Conservation (phyloP, 23 red algal genomes). For the Gracilaria vermiculophylla region DNA sequence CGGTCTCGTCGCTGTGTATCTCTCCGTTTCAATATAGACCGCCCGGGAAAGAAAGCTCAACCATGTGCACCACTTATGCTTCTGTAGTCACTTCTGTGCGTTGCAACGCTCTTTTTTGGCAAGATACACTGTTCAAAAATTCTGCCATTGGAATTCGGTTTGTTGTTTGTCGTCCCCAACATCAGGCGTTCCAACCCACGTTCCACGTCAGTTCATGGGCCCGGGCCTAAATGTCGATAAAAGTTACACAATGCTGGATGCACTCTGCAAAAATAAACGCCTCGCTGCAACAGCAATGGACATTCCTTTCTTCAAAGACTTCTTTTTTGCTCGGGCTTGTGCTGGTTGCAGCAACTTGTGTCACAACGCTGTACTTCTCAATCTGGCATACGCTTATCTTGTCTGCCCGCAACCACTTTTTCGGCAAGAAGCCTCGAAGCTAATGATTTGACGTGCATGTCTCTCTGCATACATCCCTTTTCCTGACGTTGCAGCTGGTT, state of each 20-base stretch:
- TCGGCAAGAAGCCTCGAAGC: too few relatives aligned
- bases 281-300: not conserved
- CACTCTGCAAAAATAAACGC: not conserved
- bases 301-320: not conserved
- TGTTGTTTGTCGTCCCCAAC: not conserved
- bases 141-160: not conserved
- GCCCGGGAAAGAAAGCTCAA: not conserved
- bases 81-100: not conserved
- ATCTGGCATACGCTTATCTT: not conserved
- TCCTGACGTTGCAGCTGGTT: too few relatives aligned
- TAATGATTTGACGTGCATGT: too few relatives aligned
- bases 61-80: not conserved
- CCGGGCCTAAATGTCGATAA: not conserved
- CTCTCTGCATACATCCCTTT: too few relatives aligned
- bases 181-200: not conserved
- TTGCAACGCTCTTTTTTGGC: not conserved
- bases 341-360: not conserved
- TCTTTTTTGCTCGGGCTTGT: not conserved
- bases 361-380: not conserved
- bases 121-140: not conserved
- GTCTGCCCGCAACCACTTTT: not conserved
- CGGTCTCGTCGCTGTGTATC: not conserved
- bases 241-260: not conserved
- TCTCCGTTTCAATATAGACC: not conserved
- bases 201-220: not conserved